A percentile compares a stretch with the other conserved stretches of the same genome.
phyloP scores from a whole-genome alignment of 2,329 filamentous ascomycete genomes.

The Xylariaceae sp. region DNA sequence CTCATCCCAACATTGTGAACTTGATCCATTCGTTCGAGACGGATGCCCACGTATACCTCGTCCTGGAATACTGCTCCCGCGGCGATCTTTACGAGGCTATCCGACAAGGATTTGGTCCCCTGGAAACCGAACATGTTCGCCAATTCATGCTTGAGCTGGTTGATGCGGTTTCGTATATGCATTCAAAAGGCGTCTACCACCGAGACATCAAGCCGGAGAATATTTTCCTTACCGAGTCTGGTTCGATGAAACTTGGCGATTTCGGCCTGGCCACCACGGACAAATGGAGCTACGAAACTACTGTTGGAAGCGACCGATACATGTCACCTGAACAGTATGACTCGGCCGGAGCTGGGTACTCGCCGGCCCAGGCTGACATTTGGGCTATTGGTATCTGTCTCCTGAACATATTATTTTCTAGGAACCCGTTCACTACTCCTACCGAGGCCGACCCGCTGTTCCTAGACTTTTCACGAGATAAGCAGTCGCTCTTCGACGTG shows the following conservation, averaged over 20 bases:
- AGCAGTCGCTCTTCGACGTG: slow-evolving; percentile 94
- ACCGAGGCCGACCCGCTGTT: slow-evolving; percentile 91
- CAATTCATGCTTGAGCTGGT: slow-evolving; percentile 96
- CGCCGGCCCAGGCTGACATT: slow-evolving; percentile 88
- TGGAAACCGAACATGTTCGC: slow-evolving; percentile 95
- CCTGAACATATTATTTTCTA: slow-evolving; percentile 93
- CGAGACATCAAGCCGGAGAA: slow-evolving; percentile 99
- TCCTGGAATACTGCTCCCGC: slow-evolving; percentile 92
- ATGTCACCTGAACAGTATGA: slow-evolving; percentile 99
- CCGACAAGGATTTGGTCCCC: slow-evolving; percentile 79
- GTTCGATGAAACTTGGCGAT: slow-evolving; percentile 94
- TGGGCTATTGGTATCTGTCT: slow-evolving; percentile 98
- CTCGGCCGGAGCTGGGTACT: slow-evolving; percentile 83
- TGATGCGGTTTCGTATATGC: slow-evolving; percentile 86
- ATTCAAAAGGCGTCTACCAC: slow-evolving; percentile 89
- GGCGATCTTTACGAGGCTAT: slow-evolving; percentile 98
- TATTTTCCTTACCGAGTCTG: slow-evolving; percentile 87
- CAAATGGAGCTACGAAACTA: slow-evolving; percentile 87
- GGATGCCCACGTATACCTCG: slow-evolving; percentile 83
- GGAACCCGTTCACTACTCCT: slow-evolving; percentile 92
- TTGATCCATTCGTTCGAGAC: slow-evolving; percentile 91
- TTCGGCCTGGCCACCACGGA: slow-evolving; percentile 92
- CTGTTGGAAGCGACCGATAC: slow-evolving; percentile 96
- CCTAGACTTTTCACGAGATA: slow-evolving; percentile 88
- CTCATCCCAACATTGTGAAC: slow-evolving; percentile 92